Percentiles rank a stretch among this genome's conserved stretches.
phyloP scores from a whole-genome alignment of 2,329 filamentous ascomycete species.

The Mycogone perniciosa region DNA sequence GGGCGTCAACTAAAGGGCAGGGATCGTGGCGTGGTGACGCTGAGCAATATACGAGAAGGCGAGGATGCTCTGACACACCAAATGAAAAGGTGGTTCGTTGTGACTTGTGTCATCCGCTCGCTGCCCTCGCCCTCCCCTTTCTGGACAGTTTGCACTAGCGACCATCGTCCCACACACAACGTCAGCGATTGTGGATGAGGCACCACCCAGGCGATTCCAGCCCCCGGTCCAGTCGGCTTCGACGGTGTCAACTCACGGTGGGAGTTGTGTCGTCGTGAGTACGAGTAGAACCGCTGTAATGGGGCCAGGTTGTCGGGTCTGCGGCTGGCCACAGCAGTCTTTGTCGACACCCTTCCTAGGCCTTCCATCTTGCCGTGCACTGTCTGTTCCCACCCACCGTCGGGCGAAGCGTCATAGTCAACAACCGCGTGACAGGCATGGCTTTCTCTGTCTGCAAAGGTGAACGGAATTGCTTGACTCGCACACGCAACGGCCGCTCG shows the following conservation, averaged over 20 bases:
- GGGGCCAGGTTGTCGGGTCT: slow-evolving; percentile 13
- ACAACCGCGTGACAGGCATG: slow-evolving; percentile 11
- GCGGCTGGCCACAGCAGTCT: slow-evolving; percentile 12
- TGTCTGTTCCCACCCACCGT: slow-evolving; percentile 7
- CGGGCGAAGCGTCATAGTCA: slow-evolving; percentile 9
- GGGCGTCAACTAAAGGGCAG: slow-evolving; percentile 25
- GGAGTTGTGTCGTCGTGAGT: background rate
- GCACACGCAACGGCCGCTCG: background rate
- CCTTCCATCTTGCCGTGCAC: slow-evolving; percentile 1
- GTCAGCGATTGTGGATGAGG: slow-evolving; percentile 11
- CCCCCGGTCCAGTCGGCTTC: slow-evolving; percentile 13
- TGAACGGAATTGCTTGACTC: slow-evolving; percentile 6
- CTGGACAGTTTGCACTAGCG: slow-evolving; percentile 24
- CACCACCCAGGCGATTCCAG: slow-evolving; percentile 14
- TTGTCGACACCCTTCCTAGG: slow-evolving; percentile 3
- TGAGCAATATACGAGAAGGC: slow-evolving; percentile 44
- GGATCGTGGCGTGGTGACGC: slow-evolving; percentile 36
- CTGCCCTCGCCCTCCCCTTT: slow-evolving; percentile 18
- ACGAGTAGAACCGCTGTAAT: slow-evolving; percentile 10
- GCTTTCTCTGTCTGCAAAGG: slow-evolving; percentile 1
- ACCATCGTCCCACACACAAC: slow-evolving; percentile 16
- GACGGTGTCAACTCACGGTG: slow-evolving; percentile 12
- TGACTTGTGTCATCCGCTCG: slow-evolving; percentile 24
- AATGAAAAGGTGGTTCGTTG: slow-evolving; percentile 34
- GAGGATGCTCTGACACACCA: slow-evolving; percentile 46